A percentile compares a stretch with the other conserved stretches of the same genome.
These are phyloP conservation scores for Ogataea kodamae DNA, from an alignment of 805 yeast genomes.

Conservation along the genomic window DNA sequence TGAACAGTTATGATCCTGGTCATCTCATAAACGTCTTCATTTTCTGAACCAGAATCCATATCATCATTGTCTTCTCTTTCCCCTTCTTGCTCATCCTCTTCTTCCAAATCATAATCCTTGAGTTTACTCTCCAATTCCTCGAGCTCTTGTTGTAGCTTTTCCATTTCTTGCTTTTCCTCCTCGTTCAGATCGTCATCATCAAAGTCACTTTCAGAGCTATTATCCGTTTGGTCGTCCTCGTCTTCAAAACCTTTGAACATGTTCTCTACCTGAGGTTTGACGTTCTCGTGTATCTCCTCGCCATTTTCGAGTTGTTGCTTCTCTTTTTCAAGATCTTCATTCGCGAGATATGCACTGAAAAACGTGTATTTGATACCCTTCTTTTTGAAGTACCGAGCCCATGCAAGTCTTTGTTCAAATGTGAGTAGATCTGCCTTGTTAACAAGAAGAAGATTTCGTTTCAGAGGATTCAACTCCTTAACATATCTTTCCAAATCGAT, in stretches of 20 bases:
- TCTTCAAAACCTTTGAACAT: constrained; percentile 7
- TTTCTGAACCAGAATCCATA: constrained; percentile 18
- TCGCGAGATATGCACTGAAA: constrained; percentile 87
- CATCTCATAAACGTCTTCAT: constrained; percentile 41
- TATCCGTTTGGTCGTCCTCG: constrained; percentile 16
- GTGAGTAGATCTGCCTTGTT: constrained; percentile 91
- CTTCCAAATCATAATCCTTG: constrained; percentile 3
- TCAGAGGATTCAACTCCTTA: constrained; percentile 66
- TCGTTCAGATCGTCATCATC: constrained; percentile 15
- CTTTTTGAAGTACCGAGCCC: constrained; percentile 81
- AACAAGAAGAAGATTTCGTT: constrained; percentile 77
- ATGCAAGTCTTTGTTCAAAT: constrained; percentile 66
- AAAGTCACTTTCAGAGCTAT: constrained; percentile 18
- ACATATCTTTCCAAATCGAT: constrained; percentile 81
- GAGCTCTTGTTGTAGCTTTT: constrained; percentile 17
- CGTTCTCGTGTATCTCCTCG: neutral
- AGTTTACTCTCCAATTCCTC: constrained; percentile 22
- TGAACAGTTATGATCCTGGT: constrained; percentile 75
- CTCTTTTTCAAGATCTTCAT: constrained; percentile 66
- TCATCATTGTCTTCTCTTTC: constrained; percentile 18
- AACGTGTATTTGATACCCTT: constrained; percentile 79
- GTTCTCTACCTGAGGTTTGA: neutral
- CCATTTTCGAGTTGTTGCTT: constrained; percentile 31
- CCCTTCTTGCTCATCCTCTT: constrained; percentile 24
- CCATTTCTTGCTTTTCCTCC: constrained; percentile 21